A percentile compares a stretch with the other conserved stretches of the same genome.
Conservation (phyloP, 1,284 basidiomycete genomes). For the Tremellales sp. region DNA sequence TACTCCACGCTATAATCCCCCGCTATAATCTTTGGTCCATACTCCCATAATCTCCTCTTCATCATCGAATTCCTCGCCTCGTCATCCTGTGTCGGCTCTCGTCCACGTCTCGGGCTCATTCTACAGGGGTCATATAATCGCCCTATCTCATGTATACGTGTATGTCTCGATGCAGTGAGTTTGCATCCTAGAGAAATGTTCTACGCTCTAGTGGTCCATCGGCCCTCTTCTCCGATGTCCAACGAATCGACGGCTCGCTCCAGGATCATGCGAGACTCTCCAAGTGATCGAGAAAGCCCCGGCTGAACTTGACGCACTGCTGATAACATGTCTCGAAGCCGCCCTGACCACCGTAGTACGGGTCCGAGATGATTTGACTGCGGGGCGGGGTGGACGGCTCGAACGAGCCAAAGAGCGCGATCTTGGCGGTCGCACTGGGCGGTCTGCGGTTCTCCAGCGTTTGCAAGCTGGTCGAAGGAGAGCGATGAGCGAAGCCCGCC, state of each 20-base stretch:
- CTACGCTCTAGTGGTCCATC: too few species aligned
- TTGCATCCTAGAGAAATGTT: too few species aligned
- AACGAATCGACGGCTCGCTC: too few species aligned
- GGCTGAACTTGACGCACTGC: slow-evolving; percentile 46
- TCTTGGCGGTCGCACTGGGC: slow-evolving; percentile 21
- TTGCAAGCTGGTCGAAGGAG: slow-evolving; percentile 36
- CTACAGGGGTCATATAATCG: neutral
- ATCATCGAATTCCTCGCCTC: too few species aligned
- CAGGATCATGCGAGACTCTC: slow-evolving; percentile 19
- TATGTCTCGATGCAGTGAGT: too few species aligned
- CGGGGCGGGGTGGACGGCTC: slow-evolving; percentile 26
- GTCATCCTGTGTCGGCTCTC: too few species aligned
- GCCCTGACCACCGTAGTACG: slow-evolving; percentile 49
- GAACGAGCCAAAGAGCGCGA: slow-evolving; percentile 40
- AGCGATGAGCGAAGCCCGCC: slow-evolving; percentile 8
- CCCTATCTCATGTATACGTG: too few species aligned
- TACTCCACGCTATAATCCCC: neutral
- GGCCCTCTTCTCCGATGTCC: too few species aligned
- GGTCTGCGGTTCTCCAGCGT: slow-evolving; percentile 39
- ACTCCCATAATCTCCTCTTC: neutral
- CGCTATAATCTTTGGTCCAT: neutral
- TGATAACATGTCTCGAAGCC: slow-evolving; percentile 50
- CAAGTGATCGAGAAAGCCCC: slow-evolving; percentile 45
- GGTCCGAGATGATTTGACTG: slow-evolving; percentile 36
- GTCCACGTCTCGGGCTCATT: neutral